Conservation (phyloP, 1,139 yeast species). For the Yamadazyma taylorii region DNA sequence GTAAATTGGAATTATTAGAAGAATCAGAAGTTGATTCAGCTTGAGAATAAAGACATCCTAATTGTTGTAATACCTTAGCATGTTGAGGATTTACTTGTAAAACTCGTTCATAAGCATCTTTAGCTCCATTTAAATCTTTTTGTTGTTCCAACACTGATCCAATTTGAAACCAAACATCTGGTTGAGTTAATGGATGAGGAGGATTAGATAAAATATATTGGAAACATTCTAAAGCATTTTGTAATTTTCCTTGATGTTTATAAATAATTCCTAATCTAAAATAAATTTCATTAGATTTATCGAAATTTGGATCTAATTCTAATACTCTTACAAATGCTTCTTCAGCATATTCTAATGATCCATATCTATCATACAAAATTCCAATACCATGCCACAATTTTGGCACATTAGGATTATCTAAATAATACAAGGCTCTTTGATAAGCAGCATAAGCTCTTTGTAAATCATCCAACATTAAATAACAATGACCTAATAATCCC, state of each 20-base stretch:
- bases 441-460: slow-evolving; percentile 95
- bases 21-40: slow-evolving; percentile 10
- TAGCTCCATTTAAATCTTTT: slow-evolving; percentile 87
- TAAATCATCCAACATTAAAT: slow-evolving; percentile 91
- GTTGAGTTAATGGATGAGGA: slow-evolving; percentile 92
- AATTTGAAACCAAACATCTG: slow-evolving; percentile 98
- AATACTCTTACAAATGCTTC: slow-evolving; percentile 96
- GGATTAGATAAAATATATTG: slow-evolving; percentile 88
- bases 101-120: slow-evolving; percentile 93
- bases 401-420: slow-evolving; percentile 93
- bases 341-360: slow-evolving; percentile 94
- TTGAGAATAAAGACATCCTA: slow-evolving; percentile 94
- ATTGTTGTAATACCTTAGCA: slow-evolving; percentile 91
- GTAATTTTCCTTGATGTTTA: slow-evolving; percentile 88
- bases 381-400: slow-evolving; percentile 99
- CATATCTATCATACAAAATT: slow-evolving; percentile 90
- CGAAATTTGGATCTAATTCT: slow-evolving; percentile 94
- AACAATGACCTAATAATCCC: slow-evolving; percentile 97
- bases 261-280: slow-evolving; percentile 96
- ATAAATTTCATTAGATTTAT: slow-evolving; percentile 93
- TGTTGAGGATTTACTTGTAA: slow-evolving; percentile 88
- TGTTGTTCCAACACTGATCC: slow-evolving; percentile 95
- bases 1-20: slow-evolving; percentile 23
- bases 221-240: slow-evolving; percentile 89
- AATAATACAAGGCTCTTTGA: slow-evolving; percentile 89